A percentile compares a stretch with the other conserved stretches of the same genome.
phyloP scores from a whole-genome alignment of 2,329 filamentous ascomycete species.

The Dothidotthia symphoricarpi region DNA sequence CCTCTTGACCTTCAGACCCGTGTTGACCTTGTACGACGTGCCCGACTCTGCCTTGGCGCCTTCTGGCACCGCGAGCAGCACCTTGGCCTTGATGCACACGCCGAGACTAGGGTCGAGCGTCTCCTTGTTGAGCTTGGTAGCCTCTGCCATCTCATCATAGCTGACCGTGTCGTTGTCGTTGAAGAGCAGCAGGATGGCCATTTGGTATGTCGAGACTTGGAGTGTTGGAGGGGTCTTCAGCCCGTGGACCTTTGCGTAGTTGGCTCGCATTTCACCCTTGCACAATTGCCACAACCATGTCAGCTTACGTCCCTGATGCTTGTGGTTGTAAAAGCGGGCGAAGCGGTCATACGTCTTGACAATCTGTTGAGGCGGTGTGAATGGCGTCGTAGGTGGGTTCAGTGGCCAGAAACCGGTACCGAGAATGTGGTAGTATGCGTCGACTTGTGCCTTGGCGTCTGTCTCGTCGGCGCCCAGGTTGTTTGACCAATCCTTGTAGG shows the following conservation, averaged over 20 bases:
- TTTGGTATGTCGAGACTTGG: constrained; percentile 96
- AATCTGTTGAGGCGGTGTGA: constrained; percentile 82
- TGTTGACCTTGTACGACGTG: constrained; percentile 81
- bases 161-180: constrained; percentile 83
- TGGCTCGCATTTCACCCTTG: constrained; percentile 94
- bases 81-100: constrained; percentile 90
- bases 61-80: constrained; percentile 70
- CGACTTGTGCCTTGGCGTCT: constrained; percentile 67
- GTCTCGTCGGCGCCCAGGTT: constrained; percentile 57
- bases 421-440: constrained; percentile 87
- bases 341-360: constrained; percentile 87
- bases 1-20: constrained; percentile 98
- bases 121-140: constrained; percentile 76
- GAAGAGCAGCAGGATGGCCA: constrained; percentile 92
- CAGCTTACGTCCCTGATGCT: constrained; percentile 93
- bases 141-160: constrained; percentile 83
- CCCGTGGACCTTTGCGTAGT: constrained; percentile 70
- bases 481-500: constrained; percentile 74
- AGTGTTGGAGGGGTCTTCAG: constrained; percentile 89
- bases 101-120: constrained; percentile 81
- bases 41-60: constrained; percentile 74
- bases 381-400: constrained; percentile 79
- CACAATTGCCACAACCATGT: constrained; percentile 98
- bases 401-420: constrained; percentile 98
- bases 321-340: constrained; percentile 86